Evolutionary conservation across 257 asterid genomes (phyloP), one percentile per base, ranked within the genome.

Genomic region (Lithospermum erythrorhizon): DNA sequence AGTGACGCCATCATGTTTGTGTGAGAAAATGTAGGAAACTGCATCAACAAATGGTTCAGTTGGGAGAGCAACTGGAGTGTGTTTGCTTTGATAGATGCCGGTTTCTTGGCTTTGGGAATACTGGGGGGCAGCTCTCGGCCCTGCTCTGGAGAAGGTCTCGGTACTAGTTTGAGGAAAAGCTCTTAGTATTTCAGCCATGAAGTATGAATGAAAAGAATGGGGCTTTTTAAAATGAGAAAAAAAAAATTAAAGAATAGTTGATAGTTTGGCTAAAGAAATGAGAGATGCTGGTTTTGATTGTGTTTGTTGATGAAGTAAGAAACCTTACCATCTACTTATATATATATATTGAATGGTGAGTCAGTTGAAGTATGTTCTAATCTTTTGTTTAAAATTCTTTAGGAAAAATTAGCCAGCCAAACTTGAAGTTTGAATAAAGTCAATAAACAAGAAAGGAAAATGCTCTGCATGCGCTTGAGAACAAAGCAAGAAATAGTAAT

Each of bases 1-100:
- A 7, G 75, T 70, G 1, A 35, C 16, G 19, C 93, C 87, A 65
- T 58, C 56, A 19, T 89, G 89, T 25, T 74, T 72, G 0, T 79
- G 78, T n/a, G 97, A 89, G 61, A 82, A 86, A 62, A 86, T 79
- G 77, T 77, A 89, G 17, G 94, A 78, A 65, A 79, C 89, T 37
- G 83, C 79, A 59, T 86, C 95, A 21, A 86, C 80, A 70, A 84
- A 73, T 29, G 91, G 89, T 29, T 86, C 76, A 6, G 75, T 54
- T 17, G 93, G 94, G 23, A 89, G 68, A 57, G 58, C 66, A 24
- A 86, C 45, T 0, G 72, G 24, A 25, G 89, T 86, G 80, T 67
- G 53, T 71, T 70, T 84, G 76, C 97, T 89, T 37, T 59, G 66
- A 63, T 84, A 89, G 16, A 78, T 68, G 57, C 95, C 95, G 13